Conservation (phyloP, 768 basidiomycete genomes). For the Pleurotus giganteus region DNA sequence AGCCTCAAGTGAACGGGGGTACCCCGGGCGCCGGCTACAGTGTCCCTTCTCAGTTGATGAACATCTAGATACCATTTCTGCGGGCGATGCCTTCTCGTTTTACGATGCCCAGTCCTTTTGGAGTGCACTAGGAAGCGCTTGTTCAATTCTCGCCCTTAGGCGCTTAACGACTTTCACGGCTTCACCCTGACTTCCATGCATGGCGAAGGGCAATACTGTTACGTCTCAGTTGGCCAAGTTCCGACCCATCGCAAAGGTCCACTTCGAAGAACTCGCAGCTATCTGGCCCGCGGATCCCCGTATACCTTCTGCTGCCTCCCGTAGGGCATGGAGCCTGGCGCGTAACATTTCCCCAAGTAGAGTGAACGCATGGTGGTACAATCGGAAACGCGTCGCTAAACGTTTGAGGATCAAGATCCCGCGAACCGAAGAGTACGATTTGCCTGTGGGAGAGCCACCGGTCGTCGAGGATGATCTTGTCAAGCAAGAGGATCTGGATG, state of each 20-base stretch:
- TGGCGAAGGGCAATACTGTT: background rate
- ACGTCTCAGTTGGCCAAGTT: background rate
- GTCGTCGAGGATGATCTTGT: constrained; percentile 12
- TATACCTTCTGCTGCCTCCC: constrained; percentile 33
- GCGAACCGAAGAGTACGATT: constrained; percentile 29
- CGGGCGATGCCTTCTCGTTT: too few species aligned
- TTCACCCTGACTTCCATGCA: background rate
- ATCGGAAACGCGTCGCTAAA: constrained; percentile 27
- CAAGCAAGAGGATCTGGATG: background rate
- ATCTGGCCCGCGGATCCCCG: constrained; percentile 37
- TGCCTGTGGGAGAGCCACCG: constrained; percentile 34
- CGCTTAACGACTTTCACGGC: too few species aligned
- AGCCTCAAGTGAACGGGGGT: too few species aligned
- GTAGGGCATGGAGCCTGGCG: constrained; percentile 37
- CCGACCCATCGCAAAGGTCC: constrained; percentile 10
- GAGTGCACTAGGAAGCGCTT: too few species aligned
- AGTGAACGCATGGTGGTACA: constrained; percentile 39
- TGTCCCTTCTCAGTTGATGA: too few species aligned
- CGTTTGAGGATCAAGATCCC: constrained; percentile 26
- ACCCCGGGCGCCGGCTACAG: too few species aligned
- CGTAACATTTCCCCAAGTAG: constrained; percentile 30
- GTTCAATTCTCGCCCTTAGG: too few species aligned
- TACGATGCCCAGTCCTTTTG: too few species aligned
- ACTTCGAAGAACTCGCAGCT: constrained; percentile 31
- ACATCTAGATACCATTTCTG: too few species aligned